phyloP scores from a whole-genome alignment of 2,329 filamentous ascomycete genomes.

The Neofusicoccum kwambonambiense region DNA sequence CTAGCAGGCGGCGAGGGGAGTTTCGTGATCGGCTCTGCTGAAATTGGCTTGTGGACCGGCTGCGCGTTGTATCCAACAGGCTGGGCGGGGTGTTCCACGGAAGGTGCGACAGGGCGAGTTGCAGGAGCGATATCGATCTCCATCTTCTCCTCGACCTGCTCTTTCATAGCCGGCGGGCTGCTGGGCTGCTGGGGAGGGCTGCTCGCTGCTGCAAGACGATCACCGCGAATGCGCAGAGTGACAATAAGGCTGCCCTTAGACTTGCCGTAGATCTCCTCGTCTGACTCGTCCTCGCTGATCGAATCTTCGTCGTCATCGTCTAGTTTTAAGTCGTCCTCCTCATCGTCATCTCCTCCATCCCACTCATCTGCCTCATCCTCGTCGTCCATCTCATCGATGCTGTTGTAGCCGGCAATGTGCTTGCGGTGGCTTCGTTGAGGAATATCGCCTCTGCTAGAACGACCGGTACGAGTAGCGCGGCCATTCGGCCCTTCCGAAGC shows the following conservation, averaged over 20 bases:
- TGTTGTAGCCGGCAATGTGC: conserved; percentile 57
- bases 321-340: conserved; percentile 61
- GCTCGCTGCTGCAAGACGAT: conserved; percentile 14
- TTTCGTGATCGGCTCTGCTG: neutral
- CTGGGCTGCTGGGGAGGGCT: conserved; percentile 7
- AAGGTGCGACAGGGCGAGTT: neutral
- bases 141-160: neutral
- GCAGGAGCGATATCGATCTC: neutral
- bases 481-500: conserved; percentile 46
- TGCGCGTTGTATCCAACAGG: neutral
- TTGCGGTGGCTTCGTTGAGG: conserved; percentile 42
- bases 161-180: neutral
- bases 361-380: conserved; percentile 68
- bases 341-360: conserved; percentile 73
- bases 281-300: conserved; percentile 43
- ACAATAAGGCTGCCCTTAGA: conserved; percentile 11
- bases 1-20: conserved; percentile 12
- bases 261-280: conserved; percentile 21
- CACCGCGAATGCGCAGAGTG: neutral
- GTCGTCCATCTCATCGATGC: conserved; percentile 64
- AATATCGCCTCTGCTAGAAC: conserved; percentile 27
- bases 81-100: neutral
- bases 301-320: conserved; percentile 57
- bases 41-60: neutral
- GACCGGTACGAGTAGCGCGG: conserved; percentile 41